Base-by-base conservation (phyloP, 2,329 filamentous ascomycete species). In the Phyllosticta paracitricarpa region DNA sequence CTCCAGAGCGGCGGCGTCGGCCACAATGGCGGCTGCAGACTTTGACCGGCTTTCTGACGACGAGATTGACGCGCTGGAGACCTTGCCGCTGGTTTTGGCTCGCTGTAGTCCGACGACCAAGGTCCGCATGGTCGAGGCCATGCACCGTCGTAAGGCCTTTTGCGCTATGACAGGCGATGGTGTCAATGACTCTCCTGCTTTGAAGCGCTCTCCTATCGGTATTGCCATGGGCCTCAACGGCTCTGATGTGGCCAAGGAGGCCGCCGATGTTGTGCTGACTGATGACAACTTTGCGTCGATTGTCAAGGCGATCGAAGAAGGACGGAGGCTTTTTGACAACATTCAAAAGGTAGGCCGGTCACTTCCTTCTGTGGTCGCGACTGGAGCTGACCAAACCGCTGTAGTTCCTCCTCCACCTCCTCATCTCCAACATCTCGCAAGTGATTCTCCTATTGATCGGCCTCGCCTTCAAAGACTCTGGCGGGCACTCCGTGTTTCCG, bases 401-500 rank as follows among this genome's bases (percentile, higher is more conserved):
- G 30, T 53, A 66, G 66, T 78, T 79, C 69, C 66, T 79, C n/a
- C 74, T 79, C 65, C 77, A 79, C 64, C 71, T 79, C 17, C 74
- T 79, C 67, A 76, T 77, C 68, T 77, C 74, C 61, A 79, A 79
- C 63, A 78, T 79, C 62, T 73, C 77, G 2, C 77, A 79, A 66
- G 76, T 78, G 51, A 75, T 78, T 63, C 73, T 78, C 14, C 75
- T 79, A 4, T 69, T 79, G 12, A 75, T 78, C 54, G 77, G 76
- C 51, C 73, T 79, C 33, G 73, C 76, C 24, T 79, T 78, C 69
- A 75, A 78, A 63, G 77, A 79, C 64, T 65, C 66, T 7, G 68
- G 75, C 60, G 72, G 72, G 57, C 70, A 76, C 60, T 78, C 76
- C 10, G 72, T 76, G 56, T 79, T 78, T 63, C 77, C 77, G 0